Base-by-base conservation (phyloP, 2,329 filamentous ascomycete genomes). In the Venturia oleaginea region DNA sequence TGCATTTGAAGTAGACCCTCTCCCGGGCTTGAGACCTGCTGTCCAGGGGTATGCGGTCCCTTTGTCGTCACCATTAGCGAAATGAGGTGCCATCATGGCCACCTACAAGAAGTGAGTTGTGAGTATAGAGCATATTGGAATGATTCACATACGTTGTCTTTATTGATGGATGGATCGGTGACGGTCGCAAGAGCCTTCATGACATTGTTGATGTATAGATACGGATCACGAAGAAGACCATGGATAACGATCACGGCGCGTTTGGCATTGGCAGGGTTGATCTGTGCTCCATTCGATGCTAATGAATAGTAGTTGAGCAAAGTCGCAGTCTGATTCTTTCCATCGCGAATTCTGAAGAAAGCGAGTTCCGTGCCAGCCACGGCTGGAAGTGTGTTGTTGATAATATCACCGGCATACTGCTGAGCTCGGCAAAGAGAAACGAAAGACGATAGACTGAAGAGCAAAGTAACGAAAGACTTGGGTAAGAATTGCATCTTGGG, bases 1-100 rank as follows among this genome's bases (percentile, higher is more conserved):
- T 2, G 46, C 55, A 40, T 43, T 60, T 15, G 62, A 38, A n/a
- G 30, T 22, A 10, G 59, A 60, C 8, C 62, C 61, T 6, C 40
- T 27, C 24, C n/a, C 34, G 27, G 46, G 8, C 5, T 51, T 51
- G 34, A 8, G 10, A 24, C 27, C 40, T 13, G 19, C 17, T 59
- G 54, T 63, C 17, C 59, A 62, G 22, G 62, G 63, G 17, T 59
- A 59, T 10, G 42, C 64, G 8, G 57, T 43, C 5, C 22, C 17
- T n/a, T 66, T 66, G 63, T 66, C 65, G 27, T 66, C 65, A 13
- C 65, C 65, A 32, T 66, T 66, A 43, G 65, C 24, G n/a, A 66
- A 66, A 48, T 66, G 65, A n/a, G 65, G 65, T 13, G 62, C 61
- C 11, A 66, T n/a, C 5, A 66, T 59, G 6, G 43, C 57, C 7